Evolutionary conservation across 192 early-diverging fungal species (phyloP).

Genomic region (Entophlyctis luteolus): DNA sequence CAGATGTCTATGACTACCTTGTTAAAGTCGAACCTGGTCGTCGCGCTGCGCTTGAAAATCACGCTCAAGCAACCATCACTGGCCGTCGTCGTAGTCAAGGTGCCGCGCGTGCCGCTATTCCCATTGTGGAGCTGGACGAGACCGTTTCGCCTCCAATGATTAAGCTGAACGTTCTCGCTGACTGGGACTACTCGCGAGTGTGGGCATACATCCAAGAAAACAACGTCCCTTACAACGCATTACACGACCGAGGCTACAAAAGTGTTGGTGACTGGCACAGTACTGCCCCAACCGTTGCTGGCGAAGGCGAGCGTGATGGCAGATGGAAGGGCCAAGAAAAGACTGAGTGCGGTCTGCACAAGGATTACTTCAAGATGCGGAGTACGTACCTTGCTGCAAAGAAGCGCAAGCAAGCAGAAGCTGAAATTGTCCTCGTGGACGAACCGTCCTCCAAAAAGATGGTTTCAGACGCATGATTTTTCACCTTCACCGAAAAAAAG

Average conservation of each 20-base stretch:
- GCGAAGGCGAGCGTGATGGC: constrained; percentile 78
- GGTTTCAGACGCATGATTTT: too few relatives aligned
- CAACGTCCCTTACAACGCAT: constrained; percentile 84
- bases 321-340: constrained; percentile 85
- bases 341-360: constrained; percentile 93
- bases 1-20: constrained; percentile 73
- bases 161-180: constrained; percentile 90
- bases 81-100: constrained; percentile 80
- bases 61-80: constrained; percentile 78
- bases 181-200: constrained; percentile 86
- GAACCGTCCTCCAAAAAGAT: neutral
- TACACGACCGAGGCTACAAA: constrained; percentile 87
- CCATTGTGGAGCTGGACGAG: constrained; percentile 76
- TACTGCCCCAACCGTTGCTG: constrained; percentile 63
- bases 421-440: constrained; percentile 11
- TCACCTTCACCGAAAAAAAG: too few relatives aligned
- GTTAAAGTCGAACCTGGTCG: constrained; percentile 92
- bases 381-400: constrained; percentile 72
- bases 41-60: constrained; percentile 73
- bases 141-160: constrained; percentile 63
- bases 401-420: constrained; percentile 51
- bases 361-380: constrained; percentile 94
- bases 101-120: constrained; percentile 72
- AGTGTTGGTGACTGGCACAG: constrained; percentile 91
- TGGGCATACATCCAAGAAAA: constrained; percentile 80